Base-by-base conservation (phyloP, 2,329 filamentous ascomycete genomes). In the Botrytis cinerea region DNA sequence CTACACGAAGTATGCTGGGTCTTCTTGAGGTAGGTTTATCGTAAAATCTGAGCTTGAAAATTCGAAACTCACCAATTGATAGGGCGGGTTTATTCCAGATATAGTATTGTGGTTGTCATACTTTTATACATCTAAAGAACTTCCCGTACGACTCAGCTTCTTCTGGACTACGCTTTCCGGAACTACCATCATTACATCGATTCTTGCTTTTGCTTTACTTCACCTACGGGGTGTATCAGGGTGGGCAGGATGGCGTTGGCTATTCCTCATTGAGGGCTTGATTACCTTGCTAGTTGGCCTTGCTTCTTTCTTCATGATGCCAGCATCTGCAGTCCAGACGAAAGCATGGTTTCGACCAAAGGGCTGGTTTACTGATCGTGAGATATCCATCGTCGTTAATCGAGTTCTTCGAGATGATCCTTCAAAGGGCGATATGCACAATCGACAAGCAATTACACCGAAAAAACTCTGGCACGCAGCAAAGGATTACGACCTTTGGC, bases 81-180 rank as follows among this genome's bases (percentile, higher is more conserved):
- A 87, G 80, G 88, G 88, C 35, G 88, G 88, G 0, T 91, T 91
- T 75, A 90, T 91, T 68, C 88, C 89, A 0, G 88, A 90, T 74
- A 88, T 88, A 35, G 87, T 92, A 22, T 83, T 92, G 0, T 94
- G 91, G 81, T 84, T 93, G 8, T 90, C 88, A 5, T 94, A 94
- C 81, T 95, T 91, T 82, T 95, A 94, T 83, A 94, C 89, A 63
- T 88, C 88, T 0, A 86, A 86, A 70, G 92, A 94, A 80, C 84
- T 95, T 0, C 91, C 92, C 0, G 86, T 87, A 18, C 87, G 92
- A 1, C 82, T 94, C 0, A 88, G 88, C 77, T 88, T 86, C 81
- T 94, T 94, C 82, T 94, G 92, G 92, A 88, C 89, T 0, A 86
- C 90, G 0, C 88, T 91, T n/a, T 87, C 16, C 4, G 40, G 64